Evolutionary conservation across 495 filamentous ascomycete species (phyloP).

Genomic region (Aspergillus sclerotiicarbonarius): DNA sequence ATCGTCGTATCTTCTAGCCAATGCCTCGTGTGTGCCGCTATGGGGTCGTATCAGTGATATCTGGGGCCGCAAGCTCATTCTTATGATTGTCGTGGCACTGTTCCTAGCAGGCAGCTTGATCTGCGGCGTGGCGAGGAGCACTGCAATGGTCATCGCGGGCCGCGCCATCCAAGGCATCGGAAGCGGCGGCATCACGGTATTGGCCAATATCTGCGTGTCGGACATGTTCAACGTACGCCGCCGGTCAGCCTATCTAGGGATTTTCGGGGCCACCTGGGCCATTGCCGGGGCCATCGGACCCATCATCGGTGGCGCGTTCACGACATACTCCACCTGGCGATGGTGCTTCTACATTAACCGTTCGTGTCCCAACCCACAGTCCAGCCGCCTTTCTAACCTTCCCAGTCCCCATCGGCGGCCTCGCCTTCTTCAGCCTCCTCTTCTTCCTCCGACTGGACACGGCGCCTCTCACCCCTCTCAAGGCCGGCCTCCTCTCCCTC

Average conservation of each 20-base stretch:
- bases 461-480: slow-evolving; percentile 62
- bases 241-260: slow-evolving; percentile 59
- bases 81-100: slow-evolving; percentile 65
- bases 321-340: slow-evolving; percentile 27
- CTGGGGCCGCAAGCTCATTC: slow-evolving; percentile 76
- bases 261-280: slow-evolving; percentile 68
- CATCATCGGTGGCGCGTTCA: slow-evolving; percentile 71
- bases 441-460: slow-evolving; percentile 62
- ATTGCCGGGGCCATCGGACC: slow-evolving; percentile 70
- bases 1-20: slow-evolving; percentile 63
- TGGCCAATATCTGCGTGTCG: slow-evolving; percentile 76
- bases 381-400: not conserved
- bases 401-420: slow-evolving; percentile 58
- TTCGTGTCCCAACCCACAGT: slow-evolving; percentile 14
- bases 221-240: slow-evolving; percentile 56
- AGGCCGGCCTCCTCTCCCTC: slow-evolving; percentile 62
- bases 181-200: slow-evolving; percentile 71
- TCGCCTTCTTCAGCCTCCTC: slow-evolving; percentile 55
- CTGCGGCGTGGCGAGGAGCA: slow-evolving; percentile 59
- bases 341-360: slow-evolving; percentile 56
- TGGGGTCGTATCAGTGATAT: slow-evolving; percentile 86
- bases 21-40: slow-evolving; percentile 60
- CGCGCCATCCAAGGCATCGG: slow-evolving; percentile 77
- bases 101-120: slow-evolving; percentile 76
- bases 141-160: slow-evolving; percentile 70